Conservation (phyloP, 2,329 filamentous ascomycete species). For the Sarocladium brachiariae region DNA sequence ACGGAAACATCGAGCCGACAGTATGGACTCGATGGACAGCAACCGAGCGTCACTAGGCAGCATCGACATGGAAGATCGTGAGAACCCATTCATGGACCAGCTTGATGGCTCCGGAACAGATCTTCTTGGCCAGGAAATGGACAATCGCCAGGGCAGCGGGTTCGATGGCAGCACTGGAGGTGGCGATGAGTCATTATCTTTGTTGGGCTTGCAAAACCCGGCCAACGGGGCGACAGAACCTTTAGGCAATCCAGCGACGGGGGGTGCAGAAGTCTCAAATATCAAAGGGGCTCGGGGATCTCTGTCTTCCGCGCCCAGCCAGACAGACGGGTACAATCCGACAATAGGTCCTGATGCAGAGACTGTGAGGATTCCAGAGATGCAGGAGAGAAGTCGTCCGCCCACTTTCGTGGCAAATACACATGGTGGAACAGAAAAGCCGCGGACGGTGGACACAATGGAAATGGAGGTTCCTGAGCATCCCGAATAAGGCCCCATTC, state of each 20-base stretch:
- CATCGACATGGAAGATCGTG: constrained; percentile 10
- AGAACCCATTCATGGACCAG: constrained; percentile 21
- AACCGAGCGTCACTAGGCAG: constrained; percentile 38
- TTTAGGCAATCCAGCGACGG: background rate
- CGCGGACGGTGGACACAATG: constrained; percentile 22
- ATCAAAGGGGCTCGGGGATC: background rate
- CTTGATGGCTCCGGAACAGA: constrained; percentile 19
- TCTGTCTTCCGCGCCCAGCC: background rate
- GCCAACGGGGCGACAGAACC: background rate
- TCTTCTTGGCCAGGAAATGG: constrained; percentile 12
- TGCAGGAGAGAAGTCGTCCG: constrained; percentile 33
- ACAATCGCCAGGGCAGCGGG: constrained; percentile 12
- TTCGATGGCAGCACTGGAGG: background rate
- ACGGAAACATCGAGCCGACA: constrained; percentile 38
- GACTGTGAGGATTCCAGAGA: constrained; percentile 31
- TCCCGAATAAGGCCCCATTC: constrained; percentile 16
- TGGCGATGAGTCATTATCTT: background rate
- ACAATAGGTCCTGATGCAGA: constrained; percentile 14
- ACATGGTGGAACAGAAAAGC: constrained; percentile 15
- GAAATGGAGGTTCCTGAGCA: constrained; percentile 27
- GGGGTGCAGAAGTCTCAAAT: background rate
- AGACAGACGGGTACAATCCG: background rate
- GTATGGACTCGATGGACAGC: constrained; percentile 39
- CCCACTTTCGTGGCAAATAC: constrained; percentile 19
- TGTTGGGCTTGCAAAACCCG: background rate